Evolutionary conservation across 2,329 filamentous ascomycete genomes (phyloP), one percentile per base, ranked within the genome.

Genomic region (Aspergillus bombycis): DNA sequence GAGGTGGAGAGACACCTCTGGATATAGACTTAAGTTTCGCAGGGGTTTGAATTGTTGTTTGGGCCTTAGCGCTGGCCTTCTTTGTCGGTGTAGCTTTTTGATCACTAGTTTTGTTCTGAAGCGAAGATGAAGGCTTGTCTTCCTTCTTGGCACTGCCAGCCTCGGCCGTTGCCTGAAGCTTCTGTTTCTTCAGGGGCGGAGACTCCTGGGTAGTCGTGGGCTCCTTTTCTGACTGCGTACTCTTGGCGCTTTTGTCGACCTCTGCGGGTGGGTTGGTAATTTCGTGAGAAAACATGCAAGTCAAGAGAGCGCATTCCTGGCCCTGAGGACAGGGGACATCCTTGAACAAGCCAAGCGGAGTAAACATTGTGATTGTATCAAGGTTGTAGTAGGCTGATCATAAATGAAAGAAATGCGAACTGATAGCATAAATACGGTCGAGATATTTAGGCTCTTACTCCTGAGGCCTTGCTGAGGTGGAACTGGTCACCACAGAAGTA

Each of bases 231-330:
- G 46, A 38, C 38, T 34, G 28, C 45, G 71, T 28, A 59, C 53
- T 28, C 28, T 61, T 67, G 43, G 63, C 50, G 62, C 70, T 68
- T 52, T 69, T 70, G 54, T 66, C 66, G 23, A 62, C 57, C 28
- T 60, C 32, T 48, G 59, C 16, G 11, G 48, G 48, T 48, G 52
- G 7, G 10, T 58, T 26, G 16, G 60, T 9, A 16, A 70, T 60
- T 60, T 81, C 73, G 74, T 89, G 87, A 14, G 77, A 80, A 75
- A 89, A 90, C 23, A 89, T 82, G 76, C 87, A 90, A 65, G 82
- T 82, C 16, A 84, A 77, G 14, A 89, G 76, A 34, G 74, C 70
- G 74, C 87, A 89, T 63, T 75, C 66, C 32, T 75, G 70, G 16
- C 80, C 80, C 65, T 81, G 78, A 10, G 87, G 87, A 72, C 87